These are phyloP conservation scores for Medicago lupulina DNA, from an alignment of 306 rosid species.

Conservation along the genomic window DNA sequence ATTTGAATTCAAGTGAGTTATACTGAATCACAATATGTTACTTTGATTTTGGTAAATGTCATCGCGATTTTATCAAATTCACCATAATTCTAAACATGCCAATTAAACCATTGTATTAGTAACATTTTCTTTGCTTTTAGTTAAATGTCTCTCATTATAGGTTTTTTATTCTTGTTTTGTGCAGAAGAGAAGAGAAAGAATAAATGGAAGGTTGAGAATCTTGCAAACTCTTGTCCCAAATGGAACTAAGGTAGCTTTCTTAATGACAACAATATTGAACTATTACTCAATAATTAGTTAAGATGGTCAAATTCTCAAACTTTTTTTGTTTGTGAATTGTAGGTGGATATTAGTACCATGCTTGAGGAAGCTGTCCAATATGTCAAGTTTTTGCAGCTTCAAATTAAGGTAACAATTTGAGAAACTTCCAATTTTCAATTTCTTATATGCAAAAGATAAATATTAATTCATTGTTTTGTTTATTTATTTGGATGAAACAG, in stretches of 20 bases:
- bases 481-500: slow-evolving; percentile 52
- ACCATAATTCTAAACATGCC: background rate
- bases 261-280: slow-evolving; percentile 1
- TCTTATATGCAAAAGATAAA: background rate
- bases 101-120: background rate
- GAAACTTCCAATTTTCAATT: background rate
- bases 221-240: slow-evolving; percentile 82
- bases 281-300: background rate
- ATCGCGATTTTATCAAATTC: background rate
- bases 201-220: slow-evolving; percentile 81
- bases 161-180: slow-evolving; percentile 3
- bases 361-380: slow-evolving; percentile 96
- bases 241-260: slow-evolving; percentile 72
- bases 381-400: slow-evolving; percentile 38
- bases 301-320: slow-evolving; percentile 8
- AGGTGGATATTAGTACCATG: slow-evolving; percentile 93
- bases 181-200: slow-evolving; percentile 92
- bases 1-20: background rate
- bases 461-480: background rate
- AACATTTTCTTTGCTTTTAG: background rate
- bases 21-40: background rate
- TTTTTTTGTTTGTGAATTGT: slow-evolving; percentile 13
- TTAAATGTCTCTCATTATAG: background rate
- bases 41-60: background rate
- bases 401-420: background rate